Percentiles rank a stretch among this genome's conserved stretches.
Evolutionary conservation across 139 green algal genomes (phyloP).

Genomic region (Eudorina sp.): DNA sequence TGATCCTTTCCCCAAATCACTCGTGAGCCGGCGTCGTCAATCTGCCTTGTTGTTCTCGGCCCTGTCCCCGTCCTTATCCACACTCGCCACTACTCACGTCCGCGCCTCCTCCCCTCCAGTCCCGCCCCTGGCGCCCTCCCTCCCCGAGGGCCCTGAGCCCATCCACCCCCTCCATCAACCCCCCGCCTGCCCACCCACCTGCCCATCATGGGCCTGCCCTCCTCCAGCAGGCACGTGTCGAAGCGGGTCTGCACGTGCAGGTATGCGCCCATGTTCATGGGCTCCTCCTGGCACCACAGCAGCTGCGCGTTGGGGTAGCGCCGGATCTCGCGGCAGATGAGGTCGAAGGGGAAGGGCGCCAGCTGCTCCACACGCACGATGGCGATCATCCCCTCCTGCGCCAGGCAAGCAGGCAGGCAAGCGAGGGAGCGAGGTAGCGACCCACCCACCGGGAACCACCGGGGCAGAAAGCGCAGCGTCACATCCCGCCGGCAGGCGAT

Average conservation of each 20-base stretch:
- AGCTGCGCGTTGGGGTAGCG: slow-evolving; percentile 95
- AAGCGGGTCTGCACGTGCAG: slow-evolving; percentile 88
- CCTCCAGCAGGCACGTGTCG: slow-evolving; percentile 77
- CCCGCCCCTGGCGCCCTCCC: neutral
- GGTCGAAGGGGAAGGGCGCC: slow-evolving; percentile 97
- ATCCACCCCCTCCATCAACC: neutral
- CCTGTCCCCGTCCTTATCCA: too few species aligned
- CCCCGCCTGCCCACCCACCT: neutral
- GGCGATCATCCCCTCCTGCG: slow-evolving; percentile 77
- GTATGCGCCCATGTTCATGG: slow-evolving; percentile 98
- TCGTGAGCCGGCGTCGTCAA: too few species aligned
- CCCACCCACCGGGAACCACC: too few species aligned
- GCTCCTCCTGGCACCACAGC: slow-evolving; percentile 97
- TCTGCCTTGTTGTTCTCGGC: too few species aligned
- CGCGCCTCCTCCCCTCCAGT: neutral
- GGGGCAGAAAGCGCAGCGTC: too few species aligned
- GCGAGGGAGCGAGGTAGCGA: too few species aligned
- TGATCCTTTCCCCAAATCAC: too few species aligned
- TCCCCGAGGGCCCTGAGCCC: neutral
- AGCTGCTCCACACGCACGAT: slow-evolving; percentile 96
- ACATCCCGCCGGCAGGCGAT: too few species aligned
- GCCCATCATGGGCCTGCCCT: slow-evolving; percentile 36
- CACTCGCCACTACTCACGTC: too few species aligned
- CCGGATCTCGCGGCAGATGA: slow-evolving; percentile 92
- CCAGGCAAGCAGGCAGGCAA: neutral